Evolutionary conservation across 768 basidiomycete genomes (phyloP).

Genomic region (Lyophyllum semitale): DNA sequence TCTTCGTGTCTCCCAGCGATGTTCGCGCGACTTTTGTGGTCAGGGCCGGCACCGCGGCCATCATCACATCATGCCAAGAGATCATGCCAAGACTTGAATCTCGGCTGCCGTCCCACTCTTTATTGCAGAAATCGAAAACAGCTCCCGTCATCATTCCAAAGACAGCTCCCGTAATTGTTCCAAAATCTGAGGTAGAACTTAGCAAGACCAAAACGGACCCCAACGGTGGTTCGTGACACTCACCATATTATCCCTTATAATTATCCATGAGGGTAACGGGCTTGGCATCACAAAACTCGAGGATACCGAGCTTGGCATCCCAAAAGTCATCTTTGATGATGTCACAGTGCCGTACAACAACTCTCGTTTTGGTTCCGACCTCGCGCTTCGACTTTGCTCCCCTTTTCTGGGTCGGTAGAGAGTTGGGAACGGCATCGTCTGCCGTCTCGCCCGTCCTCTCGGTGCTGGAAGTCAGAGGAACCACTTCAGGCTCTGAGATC

Average conservation of each 20-base stretch:
- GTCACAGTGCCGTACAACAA: slow-evolving; percentile 77
- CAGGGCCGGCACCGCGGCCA: too few species aligned
- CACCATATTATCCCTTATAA: not conserved
- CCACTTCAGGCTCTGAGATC: slow-evolving; percentile 4
- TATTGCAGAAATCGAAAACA: too few species aligned
- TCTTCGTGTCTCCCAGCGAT: too few species aligned
- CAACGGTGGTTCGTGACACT: not conserved
- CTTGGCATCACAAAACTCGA: slow-evolving; percentile 73
- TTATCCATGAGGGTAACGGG: slow-evolving; percentile 51
- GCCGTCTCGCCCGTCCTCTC: not conserved
- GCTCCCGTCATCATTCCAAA: too few species aligned
- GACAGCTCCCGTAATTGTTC: too few species aligned
- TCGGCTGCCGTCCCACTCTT: too few species aligned
- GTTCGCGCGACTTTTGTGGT: too few species aligned
- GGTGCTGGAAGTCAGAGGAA: not conserved
- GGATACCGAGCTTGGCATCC: slow-evolving; percentile 57
- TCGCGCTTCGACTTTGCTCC: slow-evolving; percentile 30
- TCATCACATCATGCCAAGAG: too few species aligned
- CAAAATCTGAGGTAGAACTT: too few species aligned
- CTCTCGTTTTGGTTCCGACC: slow-evolving; percentile 37
- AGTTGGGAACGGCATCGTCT: not conserved
- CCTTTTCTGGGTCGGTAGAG: slow-evolving; percentile 8
- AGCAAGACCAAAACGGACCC: too few species aligned
- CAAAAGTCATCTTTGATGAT: slow-evolving; percentile 85
- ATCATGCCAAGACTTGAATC: too few species aligned